Base-by-base conservation (phyloP, 176 grass and related monocot species). In the Rhynchospora tenuis region DNA sequence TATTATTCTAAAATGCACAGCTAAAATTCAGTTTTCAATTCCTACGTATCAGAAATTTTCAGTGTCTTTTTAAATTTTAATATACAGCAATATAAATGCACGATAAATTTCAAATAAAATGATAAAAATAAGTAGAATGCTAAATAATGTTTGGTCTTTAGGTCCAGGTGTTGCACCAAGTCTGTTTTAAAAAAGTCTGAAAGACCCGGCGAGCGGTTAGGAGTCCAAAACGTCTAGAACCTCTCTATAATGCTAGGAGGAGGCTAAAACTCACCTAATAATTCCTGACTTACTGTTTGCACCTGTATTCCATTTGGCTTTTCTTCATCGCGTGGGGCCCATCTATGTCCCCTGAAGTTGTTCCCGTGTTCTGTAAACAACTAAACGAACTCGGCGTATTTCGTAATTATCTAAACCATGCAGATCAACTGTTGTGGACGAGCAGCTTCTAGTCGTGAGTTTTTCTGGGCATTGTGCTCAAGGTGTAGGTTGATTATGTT, bases 281-380 rank as follows among this genome's bases (percentile, higher is more conserved):
- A 75, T 75, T 75, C 10, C 71, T 75, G 71, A 74, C 72, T 76
- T 48, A 76, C 48, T 52, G 47, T 73, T 47, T 48, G 19, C 45
- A 14, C 63, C 27, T 20, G 42, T 74, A 27, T 51, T 74, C 70
- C 22, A 74, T 74, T 74, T 27, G 44, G 44, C 45, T 73, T 73
- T 73, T 73, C 44, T 50, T 26, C 70, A 20, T 51, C 10, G 14
- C 24, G 4, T 7, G 70, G 70, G 45, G 10, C 33, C 70, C 22
- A 73, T 8, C 11, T 51, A 0, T 76, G 73, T 76, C 73, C 13
- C 72, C 46, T 4, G 0, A 16, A 26, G 43, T 26, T 74, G 71
- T 52, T 46, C 45, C 46, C 6, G 23, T 74, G 46, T 52, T 74
- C 44, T 74, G 20, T 15, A 5, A 74, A 51, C 11, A 26, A 0